Percentiles rank a stretch among this genome's conserved stretches.
These are phyloP conservation scores for Neopestalotiopsis rosae DNA, from an alignment of 2,329 filamentous ascomycete species.

Conservation along the genomic window DNA sequence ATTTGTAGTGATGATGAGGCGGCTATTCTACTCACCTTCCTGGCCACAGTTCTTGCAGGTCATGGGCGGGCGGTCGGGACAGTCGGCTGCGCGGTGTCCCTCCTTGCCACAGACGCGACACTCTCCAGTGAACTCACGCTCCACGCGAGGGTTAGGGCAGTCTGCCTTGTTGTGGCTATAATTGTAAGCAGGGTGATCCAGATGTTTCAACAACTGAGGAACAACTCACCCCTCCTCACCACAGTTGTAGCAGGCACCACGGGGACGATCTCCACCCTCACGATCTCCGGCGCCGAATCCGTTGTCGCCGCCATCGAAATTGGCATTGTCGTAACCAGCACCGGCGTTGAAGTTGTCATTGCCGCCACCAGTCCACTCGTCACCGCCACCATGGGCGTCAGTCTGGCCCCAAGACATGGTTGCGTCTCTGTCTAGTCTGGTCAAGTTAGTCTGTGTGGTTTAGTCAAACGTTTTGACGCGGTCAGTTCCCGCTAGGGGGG, in stretches of 20 bases:
- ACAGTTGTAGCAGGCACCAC: slow-evolving; percentile 64
- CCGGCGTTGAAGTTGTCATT: slow-evolving; percentile 10
- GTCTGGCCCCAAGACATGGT: slow-evolving; percentile 17
- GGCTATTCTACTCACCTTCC: slow-evolving; percentile 51
- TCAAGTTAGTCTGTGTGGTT: not conserved
- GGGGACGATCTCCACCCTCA: slow-evolving; percentile 27
- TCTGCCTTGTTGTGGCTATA: slow-evolving; percentile 66
- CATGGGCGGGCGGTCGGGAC: slow-evolving; percentile 40
- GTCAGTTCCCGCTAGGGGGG: not conserved
- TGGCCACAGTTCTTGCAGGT: slow-evolving; percentile 67
- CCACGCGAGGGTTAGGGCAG: slow-evolving; percentile 60
- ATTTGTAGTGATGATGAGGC: slow-evolving; percentile 4
- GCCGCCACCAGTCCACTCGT: slow-evolving; percentile 10
- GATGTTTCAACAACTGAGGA: not conserved
- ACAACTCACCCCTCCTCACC: slow-evolving; percentile 53
- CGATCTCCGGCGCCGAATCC: slow-evolving; percentile 23
- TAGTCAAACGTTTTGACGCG: not conserved
- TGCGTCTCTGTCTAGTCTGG: not conserved
- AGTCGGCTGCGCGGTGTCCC: slow-evolving; percentile 47
- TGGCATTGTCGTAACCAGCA: not conserved
- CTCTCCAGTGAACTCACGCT: slow-evolving; percentile 22
- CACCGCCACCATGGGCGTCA: not conserved
- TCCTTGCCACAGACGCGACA: slow-evolving; percentile 55
- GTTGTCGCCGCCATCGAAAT: not conserved
- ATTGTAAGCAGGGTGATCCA: slow-evolving; percentile 22